These are phyloP conservation scores for Hordeum vulgare DNA, from an alignment of 176 grass and related monocot genomes.

Conservation along the genomic window MorexV3_pseudomolecules_assembly NC_058522.1:490841409-490841908, in stretches of 20 bases:
- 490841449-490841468: background rate
- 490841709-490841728: background rate
- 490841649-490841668: background rate
- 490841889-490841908: no score
- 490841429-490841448: background rate
- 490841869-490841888: no score
- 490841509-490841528: background rate
- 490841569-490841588: background rate
- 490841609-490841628: background rate
- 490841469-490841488: conserved; percentile 10
- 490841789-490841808: no score
- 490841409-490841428: conserved; percentile 4
- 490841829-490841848: background rate
- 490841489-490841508: background rate
- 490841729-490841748: no score
- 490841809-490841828: no score
- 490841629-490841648: background rate
- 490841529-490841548: background rate
- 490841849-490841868: background rate
- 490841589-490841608: background rate
- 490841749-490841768: no score
- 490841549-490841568: background rate
- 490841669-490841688: background rate
- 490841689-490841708: background rate
- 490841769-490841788: no score